Evolutionary conservation across 805 yeast genomes (phyloP), one percentile per base, ranked within the genome.

Genomic region (Starmerella asiatica): DNA sequence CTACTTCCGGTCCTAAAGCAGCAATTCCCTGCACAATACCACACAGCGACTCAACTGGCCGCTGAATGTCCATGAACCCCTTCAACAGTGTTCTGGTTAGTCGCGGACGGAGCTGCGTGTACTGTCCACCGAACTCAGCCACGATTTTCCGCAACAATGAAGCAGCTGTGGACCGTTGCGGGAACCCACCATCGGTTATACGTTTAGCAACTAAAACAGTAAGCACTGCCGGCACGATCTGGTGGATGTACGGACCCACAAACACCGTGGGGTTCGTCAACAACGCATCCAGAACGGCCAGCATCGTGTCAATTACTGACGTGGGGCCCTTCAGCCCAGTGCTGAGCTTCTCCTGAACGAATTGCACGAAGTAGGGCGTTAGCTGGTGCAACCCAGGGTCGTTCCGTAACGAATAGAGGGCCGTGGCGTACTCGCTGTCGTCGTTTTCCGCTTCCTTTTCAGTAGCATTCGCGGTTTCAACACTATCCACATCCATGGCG

Each of bases 301-400:
- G 64, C 83, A 88, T 85, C 5, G 94, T 81, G 3, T 81, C 69
- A 38, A 91, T 63, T 16, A 82, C 59, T 3, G 70, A 71, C 33
- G 81, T 65, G n/a, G 40, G 34, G 24, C 49, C 49, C 51, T 80
- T 73, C 51, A 88, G 67, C 53, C 84, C 88, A 55, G 83, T 79
- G 0, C 97, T 83, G 41, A 91, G 75, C 50, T 93, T 94, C 56
- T 91, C 99, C 5, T 95, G 93, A 27, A 85, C 83, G 55, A 91
- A 86, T 56, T 91, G 97, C 37, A 91, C 86, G 52, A 91, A 82
- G 57, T 91, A 91, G 2, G 99, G 99, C 4, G 93, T 91, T 36
- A 91, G 63, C 60, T 91, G 99, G 63, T 91, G 98, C 42, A 91
- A 63, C 26, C 99, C 99, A 2, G 96, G 94, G 56, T 91, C 99